Evolutionary conservation across 768 basidiomycete species (phyloP).

Genomic region (Nidula microcarpa): DNA sequence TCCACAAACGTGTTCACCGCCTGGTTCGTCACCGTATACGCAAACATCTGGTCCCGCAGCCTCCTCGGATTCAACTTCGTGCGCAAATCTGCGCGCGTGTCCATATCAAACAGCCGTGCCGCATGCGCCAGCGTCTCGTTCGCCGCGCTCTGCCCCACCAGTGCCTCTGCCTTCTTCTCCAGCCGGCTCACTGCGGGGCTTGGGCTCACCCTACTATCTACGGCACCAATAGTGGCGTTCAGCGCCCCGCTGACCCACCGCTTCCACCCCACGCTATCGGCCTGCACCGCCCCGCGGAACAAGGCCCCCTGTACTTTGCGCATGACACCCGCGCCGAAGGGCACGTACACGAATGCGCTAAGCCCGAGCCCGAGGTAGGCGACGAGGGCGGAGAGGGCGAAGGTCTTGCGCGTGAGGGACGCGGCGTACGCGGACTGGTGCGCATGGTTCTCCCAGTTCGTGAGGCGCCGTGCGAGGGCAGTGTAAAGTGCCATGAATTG

Average conservation of each 20-base stretch:
- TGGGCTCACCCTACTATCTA: neutral
- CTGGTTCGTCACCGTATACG: slow-evolving; percentile 88
- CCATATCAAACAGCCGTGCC: neutral
- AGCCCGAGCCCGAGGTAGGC: slow-evolving; percentile 90
- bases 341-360: slow-evolving; percentile 94
- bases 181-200: slow-evolving; percentile 47
- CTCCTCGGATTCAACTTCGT: slow-evolving; percentile 64
- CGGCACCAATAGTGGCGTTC: slow-evolving; percentile 19
- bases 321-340: slow-evolving; percentile 88
- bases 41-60: slow-evolving; percentile 90
- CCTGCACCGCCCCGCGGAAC: slow-evolving; percentile 22
- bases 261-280: slow-evolving; percentile 12
- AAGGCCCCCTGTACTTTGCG: slow-evolving; percentile 42
- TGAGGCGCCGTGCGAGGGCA: slow-evolving; percentile 60
- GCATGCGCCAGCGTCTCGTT: too few species aligned
- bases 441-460: slow-evolving; percentile 89
- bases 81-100: slow-evolving; percentile 26
- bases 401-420: slow-evolving; percentile 87
- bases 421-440: slow-evolving; percentile 74
- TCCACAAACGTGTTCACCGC: slow-evolving; percentile 75
- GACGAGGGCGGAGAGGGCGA: slow-evolving; percentile 83
- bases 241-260: slow-evolving; percentile 14
- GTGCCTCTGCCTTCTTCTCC: slow-evolving; percentile 22
- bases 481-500: slow-evolving; percentile 75
- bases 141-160: too few species aligned